Conservation (phyloP, 805 yeast species). For the Nadsonia fulvescens region DNA sequence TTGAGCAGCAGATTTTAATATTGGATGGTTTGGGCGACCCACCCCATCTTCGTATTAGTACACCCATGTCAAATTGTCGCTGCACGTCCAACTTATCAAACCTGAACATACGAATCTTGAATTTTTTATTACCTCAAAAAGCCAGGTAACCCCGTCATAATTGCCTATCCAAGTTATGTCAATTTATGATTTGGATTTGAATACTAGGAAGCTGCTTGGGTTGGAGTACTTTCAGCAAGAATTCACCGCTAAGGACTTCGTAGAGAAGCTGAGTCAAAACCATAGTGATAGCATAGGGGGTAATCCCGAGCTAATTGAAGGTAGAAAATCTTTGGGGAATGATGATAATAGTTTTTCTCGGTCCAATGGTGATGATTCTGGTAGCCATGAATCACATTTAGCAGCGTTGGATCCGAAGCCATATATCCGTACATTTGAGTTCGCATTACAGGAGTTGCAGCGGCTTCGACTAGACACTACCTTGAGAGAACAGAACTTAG, state of each 20-base stretch:
- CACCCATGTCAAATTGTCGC: too few species aligned
- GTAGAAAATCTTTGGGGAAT: neutral
- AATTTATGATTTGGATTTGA: constrained; percentile 18
- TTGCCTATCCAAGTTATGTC: too few species aligned
- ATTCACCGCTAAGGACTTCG: constrained; percentile 58
- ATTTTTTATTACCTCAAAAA: too few species aligned
- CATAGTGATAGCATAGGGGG: constrained; percentile 22
- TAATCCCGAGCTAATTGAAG: constrained; percentile 7
- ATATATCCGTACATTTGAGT: constrained; percentile 81
- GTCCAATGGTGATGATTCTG: constrained; percentile 1
- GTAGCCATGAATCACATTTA: constrained; percentile 7
- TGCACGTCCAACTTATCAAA: too few species aligned
- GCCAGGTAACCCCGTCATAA: too few species aligned
- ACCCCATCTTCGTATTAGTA: too few species aligned
- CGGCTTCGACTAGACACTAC: constrained; percentile 39
- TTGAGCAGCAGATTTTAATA: too few species aligned
- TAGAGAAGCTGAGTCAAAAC: constrained; percentile 60
- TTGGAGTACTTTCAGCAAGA: constrained; percentile 15
- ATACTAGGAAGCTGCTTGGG: constrained; percentile 10
- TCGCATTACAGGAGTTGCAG: constrained; percentile 56
- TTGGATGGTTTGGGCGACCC: too few species aligned
- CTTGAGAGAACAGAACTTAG: constrained; percentile 31
- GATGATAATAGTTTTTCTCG: neutral
- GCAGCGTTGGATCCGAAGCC: constrained; percentile 71
- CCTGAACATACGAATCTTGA: too few species aligned